Base-by-base conservation (phyloP, 2,329 filamentous ascomycete species). In the Cercospora zeae-maydis region DNA sequence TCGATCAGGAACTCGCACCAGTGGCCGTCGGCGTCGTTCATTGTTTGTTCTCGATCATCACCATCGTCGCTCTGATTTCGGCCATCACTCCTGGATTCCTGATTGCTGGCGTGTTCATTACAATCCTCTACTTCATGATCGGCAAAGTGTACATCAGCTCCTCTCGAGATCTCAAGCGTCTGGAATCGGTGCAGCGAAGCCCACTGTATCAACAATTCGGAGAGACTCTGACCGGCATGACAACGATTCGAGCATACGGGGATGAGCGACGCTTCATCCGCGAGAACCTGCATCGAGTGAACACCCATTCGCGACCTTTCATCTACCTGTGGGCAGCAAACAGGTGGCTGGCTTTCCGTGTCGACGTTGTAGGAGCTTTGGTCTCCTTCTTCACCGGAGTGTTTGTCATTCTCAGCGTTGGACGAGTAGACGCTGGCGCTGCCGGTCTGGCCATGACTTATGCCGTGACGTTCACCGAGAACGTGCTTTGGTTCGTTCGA, bases 181-280 rank as follows among this genome's bases (percentile, higher is more conserved):
- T 99, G 6, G 96, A 99, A 76, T 96, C 93, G 6, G 88, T 98
- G 1, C 91, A 97, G 75, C 86, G 93, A 73, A 98, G 93, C 75
- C 95, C 95, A 1, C 81, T 99, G 6, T 99, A 97, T 79, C 95
- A 99, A 77, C 95, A 98, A 70, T 99, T 99, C 69, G 93, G 95
- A 66, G 95, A 99, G 79, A 98, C 96, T 0, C 80, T 99, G 16
- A 91, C 88, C 56, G 95, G 95, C 30, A 95, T 99, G 76, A 96
- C 93, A 2, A 99, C 95, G 0, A 99, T 99, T 70, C 89, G 96
- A 72, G 95, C 95, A 1, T 99, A 98, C 72, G 92, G 93, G 36
- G 93, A 97, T 70, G 92, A 97, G 76, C 86, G 91, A 59, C 88
- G 95, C 36, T 99, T 99, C 76, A 91, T 97, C 68, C 85, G 92